A percentile compares a stretch with the other conserved stretches of the same genome.
Conservation (phyloP, 345 rosid species). For the Salix arbutifolia region DNA sequence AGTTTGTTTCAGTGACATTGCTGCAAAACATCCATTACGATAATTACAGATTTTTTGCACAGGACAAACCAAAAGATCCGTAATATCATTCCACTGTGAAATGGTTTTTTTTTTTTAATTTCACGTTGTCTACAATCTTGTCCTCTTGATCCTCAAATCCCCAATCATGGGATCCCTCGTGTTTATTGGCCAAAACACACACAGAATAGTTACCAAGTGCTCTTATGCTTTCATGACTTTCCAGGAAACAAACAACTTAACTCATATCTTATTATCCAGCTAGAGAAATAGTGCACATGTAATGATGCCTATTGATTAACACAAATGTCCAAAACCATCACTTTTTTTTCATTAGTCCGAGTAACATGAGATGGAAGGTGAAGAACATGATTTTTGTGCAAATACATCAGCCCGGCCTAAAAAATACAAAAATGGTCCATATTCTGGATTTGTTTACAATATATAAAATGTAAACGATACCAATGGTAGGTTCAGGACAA, state of each 20-base stretch:
- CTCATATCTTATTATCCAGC: background rate
- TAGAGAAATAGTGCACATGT: background rate
- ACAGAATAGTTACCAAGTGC: background rate
- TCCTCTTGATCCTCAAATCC: background rate
- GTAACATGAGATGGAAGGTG: background rate
- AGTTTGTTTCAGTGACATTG: background rate
- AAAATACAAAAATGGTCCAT: conserved; percentile 11
- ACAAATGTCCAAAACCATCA: background rate
- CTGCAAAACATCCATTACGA: background rate
- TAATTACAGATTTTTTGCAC: background rate
- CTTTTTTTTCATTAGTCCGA: background rate
- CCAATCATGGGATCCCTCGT: background rate
- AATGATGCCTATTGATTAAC: background rate
- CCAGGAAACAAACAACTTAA: background rate
- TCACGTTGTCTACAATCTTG: background rate
- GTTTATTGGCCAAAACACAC: background rate
- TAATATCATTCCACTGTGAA: background rate
- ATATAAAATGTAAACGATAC: background rate
- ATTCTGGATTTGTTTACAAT: background rate
- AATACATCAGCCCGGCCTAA: background rate
- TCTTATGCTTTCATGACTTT: background rate
- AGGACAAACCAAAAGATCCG: background rate
- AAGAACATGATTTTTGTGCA: background rate
- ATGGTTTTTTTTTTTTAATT: background rate
- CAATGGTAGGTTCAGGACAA: conserved; percentile 8